Evolutionary conservation across 2,329 filamentous ascomycete species (phyloP).

Genomic region (Keithomyces neogunnii): DNA sequence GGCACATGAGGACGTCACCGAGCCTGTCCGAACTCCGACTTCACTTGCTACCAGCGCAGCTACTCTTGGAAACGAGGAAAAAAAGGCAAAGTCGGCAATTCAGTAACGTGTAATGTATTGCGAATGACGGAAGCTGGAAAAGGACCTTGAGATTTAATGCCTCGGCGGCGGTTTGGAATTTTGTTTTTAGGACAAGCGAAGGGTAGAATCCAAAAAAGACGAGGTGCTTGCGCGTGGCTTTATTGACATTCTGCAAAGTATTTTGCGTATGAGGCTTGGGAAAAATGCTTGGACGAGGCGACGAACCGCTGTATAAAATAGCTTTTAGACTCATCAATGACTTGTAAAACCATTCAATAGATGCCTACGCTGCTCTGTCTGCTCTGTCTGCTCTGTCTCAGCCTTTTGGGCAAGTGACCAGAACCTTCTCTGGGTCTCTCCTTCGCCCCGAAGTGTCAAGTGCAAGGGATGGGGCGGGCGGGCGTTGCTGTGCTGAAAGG

Average conservation of each 20-base stretch:
- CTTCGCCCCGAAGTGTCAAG: neutral
- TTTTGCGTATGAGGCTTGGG: too few species aligned
- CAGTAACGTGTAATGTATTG: neutral
- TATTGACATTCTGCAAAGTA: too few species aligned
- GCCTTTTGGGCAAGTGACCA: slow-evolving; percentile 6
- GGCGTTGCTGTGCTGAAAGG: neutral
- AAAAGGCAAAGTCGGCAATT: neutral
- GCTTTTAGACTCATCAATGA: too few species aligned
- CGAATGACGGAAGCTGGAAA: neutral
- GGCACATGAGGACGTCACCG: neutral
- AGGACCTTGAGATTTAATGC: neutral
- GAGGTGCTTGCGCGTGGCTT: too few species aligned
- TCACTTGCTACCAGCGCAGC: neutral
- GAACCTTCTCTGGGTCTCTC: slow-evolving; percentile 10
- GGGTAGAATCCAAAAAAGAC: too few species aligned
- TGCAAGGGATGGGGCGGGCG: neutral
- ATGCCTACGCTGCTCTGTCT: too few species aligned
- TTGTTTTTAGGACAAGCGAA: neutral
- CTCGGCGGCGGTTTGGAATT: neutral
- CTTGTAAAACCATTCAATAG: too few species aligned
- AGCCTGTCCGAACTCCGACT: neutral
- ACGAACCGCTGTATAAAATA: too few species aligned
- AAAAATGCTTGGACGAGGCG: too few species aligned
- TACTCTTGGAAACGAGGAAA: neutral
- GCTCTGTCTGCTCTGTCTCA: neutral